These are phyloP conservation scores for Rhizoctonia solani DNA, from an alignment of 1,284 basidiomycete species.

Conservation along the genomic window DNA sequence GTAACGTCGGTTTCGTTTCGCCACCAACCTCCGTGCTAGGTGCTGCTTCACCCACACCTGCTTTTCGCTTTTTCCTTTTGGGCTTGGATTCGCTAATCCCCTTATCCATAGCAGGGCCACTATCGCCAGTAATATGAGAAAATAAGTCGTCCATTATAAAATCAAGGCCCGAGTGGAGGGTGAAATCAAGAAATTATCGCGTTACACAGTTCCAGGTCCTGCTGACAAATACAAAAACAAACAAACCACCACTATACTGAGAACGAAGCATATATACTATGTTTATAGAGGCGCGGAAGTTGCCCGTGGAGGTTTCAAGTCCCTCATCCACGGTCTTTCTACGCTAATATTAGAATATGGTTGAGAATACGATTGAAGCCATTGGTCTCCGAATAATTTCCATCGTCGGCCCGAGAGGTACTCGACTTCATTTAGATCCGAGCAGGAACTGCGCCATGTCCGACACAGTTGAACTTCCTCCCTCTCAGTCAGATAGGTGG, in stretches of 20 bases:
- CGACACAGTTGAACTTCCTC: slow-evolving; percentile 18
- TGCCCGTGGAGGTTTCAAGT: slow-evolving; percentile 17
- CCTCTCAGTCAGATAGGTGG: background rate
- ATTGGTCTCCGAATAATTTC: background rate
- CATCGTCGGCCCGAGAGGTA: slow-evolving; percentile 13
- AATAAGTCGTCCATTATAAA: slow-evolving; percentile 22
- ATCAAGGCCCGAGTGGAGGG: background rate
- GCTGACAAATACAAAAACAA: slow-evolving; percentile 22
- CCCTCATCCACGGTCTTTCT: background rate
- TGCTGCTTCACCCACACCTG: background rate
- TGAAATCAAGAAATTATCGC: slow-evolving; percentile 20
- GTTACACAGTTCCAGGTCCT: background rate
- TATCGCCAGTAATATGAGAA: slow-evolving; percentile 25
- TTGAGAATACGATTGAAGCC: background rate
- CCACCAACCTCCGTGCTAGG: slow-evolving; percentile 19
- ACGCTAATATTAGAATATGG: background rate
- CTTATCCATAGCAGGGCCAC: slow-evolving; percentile 21
- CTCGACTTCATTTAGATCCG: slow-evolving; percentile 5
- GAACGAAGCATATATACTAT: background rate
- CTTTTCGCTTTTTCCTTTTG: slow-evolving; percentile 23
- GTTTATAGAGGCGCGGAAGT: slow-evolving; percentile 12
- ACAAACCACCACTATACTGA: slow-evolving; percentile 16
- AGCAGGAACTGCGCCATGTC: slow-evolving; percentile 12
- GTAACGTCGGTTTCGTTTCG: background rate
- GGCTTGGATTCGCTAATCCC: background rate